phyloP scores from a whole-genome alignment of 257 asterid species.

The Fraxinus anomala region DNA sequence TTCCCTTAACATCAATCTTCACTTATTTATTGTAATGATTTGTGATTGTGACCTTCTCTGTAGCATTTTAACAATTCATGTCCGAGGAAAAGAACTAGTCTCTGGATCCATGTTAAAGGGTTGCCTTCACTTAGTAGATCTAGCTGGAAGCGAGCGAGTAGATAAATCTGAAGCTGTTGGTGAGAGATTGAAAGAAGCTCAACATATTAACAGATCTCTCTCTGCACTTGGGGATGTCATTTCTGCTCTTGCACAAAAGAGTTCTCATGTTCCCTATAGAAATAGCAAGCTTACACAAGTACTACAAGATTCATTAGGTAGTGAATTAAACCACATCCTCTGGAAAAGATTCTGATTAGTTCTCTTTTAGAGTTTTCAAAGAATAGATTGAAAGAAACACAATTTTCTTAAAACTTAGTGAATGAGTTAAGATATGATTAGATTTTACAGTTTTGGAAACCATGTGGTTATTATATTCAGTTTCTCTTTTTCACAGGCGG shows the following conservation, averaged over 20 bases:
- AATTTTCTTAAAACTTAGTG: not conserved
- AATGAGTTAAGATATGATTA: constrained; percentile 5
- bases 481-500: constrained; percentile 44
- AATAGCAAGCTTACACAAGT: constrained; percentile 97
- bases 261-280: constrained; percentile 81
- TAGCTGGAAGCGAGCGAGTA: constrained; percentile 94
- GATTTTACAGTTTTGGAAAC: not conserved
- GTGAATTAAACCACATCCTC: not conserved
- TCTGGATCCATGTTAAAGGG: constrained; percentile 76
- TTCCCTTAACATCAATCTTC: not conserved
- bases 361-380: not conserved
- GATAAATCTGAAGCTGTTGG: constrained; percentile 93
- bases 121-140: constrained; percentile 89
- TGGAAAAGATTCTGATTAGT: not conserved
- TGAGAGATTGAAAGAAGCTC: constrained; percentile 92
- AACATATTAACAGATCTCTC: constrained; percentile 80
- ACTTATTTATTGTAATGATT: constrained; percentile 9
- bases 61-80: constrained; percentile 90
- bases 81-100: constrained; percentile 77
- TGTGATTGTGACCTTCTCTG: constrained; percentile 22
- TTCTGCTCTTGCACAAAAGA: constrained; percentile 89
- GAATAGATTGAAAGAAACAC: not conserved
- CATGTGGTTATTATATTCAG: constrained; percentile 8
- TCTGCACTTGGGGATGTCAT: constrained; percentile 95
- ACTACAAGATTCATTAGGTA: constrained; percentile 89